Evolutionary conservation across 306 rosid species (phyloP).

Genomic region (Arachis stenosperma): DNA sequence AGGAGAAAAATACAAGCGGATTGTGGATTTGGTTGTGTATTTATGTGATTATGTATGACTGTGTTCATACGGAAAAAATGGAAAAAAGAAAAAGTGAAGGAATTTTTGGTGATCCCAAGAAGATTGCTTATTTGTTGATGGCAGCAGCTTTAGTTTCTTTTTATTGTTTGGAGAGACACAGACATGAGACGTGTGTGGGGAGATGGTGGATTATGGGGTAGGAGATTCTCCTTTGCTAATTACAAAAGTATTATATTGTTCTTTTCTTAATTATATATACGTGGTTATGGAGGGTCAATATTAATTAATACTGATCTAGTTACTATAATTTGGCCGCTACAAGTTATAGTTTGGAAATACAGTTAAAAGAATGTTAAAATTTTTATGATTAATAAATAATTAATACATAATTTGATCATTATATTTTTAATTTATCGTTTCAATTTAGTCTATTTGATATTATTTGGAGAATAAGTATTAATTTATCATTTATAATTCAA

Average conservation of each 20-base stretch:
- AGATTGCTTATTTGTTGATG: slow-evolving; percentile 43
- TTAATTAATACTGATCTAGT: too few species aligned
- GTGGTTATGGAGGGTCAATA: too few species aligned
- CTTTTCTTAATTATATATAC: not conserved
- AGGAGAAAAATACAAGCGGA: slow-evolving; percentile 31
- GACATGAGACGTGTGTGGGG: slow-evolving; percentile 26
- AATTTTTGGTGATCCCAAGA: slow-evolving; percentile 79
- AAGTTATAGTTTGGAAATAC: too few species aligned
- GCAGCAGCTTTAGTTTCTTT: slow-evolving; percentile 53
- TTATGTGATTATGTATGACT: not conserved
- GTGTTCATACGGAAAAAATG: slow-evolving; percentile 33
- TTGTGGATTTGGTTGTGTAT: slow-evolving; percentile 42
- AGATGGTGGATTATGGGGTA: slow-evolving; percentile 12
- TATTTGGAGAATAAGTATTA: too few species aligned
- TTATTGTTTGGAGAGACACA: slow-evolving; percentile 10
- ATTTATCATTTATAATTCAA: too few species aligned
- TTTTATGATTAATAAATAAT: too few species aligned
- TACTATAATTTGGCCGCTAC: too few species aligned
- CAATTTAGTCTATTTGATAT: too few species aligned
- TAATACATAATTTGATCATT: too few species aligned
- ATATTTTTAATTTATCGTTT: too few species aligned
- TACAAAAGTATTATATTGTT: not conserved
- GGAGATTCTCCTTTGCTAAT: slow-evolving; percentile 30
- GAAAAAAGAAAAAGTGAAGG: slow-evolving; percentile 46
- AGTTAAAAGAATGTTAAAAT: too few species aligned